Evolutionary conservation across 2,329 filamentous ascomycete genomes (phyloP).

Genomic region (Diaporthe ampelina): DNA sequence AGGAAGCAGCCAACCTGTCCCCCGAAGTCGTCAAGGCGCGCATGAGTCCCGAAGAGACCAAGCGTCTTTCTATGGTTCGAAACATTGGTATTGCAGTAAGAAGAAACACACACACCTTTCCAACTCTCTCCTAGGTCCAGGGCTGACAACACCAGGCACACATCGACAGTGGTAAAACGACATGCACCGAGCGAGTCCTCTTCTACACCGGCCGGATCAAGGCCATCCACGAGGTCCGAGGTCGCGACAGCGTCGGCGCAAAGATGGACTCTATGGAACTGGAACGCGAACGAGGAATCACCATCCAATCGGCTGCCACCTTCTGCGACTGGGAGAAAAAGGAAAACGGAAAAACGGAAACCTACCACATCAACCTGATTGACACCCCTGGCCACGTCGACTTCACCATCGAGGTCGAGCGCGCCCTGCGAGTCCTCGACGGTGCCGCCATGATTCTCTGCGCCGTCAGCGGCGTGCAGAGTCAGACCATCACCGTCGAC

Average conservation of each 20-base stretch:
- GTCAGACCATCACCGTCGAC: constrained; percentile 97
- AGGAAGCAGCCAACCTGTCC: constrained; percentile 67
- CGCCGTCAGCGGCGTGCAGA: constrained; percentile 96
- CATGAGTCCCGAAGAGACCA: constrained; percentile 83
- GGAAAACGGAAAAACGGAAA: constrained; percentile 86
- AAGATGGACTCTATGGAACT: constrained; percentile 99
- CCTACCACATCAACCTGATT: constrained; percentile 98
- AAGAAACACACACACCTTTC: fast-evolving
- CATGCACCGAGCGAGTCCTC: constrained; percentile 93
- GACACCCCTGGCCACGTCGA: constrained; percentile 99
- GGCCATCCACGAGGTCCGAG: constrained; percentile 95
- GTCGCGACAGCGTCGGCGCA: constrained; percentile 93
- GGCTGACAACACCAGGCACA: constrained; percentile 74
- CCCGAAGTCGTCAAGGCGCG: constrained; percentile 79
- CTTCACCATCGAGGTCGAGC: constrained; percentile 98
- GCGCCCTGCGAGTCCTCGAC: constrained; percentile 93
- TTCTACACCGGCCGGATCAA: constrained; percentile 99
- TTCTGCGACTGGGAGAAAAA: constrained; percentile 97
- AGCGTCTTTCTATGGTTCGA: constrained; percentile 83
- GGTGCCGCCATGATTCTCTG: constrained; percentile 99
- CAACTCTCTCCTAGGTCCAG: background rate
- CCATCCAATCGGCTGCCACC: constrained; percentile 97
- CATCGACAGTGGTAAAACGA: constrained; percentile 99
- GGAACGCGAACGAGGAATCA: constrained; percentile 98
- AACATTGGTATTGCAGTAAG: constrained; percentile 98